Conservation (phyloP, 1,139 yeast genomes). For the Nematodospora anomalae region DNA sequence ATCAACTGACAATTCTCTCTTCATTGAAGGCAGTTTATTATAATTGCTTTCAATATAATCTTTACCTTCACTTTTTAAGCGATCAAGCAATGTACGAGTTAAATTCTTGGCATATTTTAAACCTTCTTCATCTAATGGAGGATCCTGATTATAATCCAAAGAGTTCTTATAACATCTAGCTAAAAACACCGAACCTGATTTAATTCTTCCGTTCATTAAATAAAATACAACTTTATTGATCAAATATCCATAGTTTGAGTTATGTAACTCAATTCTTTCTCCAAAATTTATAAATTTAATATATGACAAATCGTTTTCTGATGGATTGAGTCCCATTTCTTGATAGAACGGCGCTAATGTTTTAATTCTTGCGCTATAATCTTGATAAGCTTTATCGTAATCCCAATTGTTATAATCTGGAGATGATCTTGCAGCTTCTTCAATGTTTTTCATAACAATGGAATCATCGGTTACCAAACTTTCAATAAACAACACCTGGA, state of each 20-base stretch:
- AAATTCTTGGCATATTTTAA: conserved; percentile 49
- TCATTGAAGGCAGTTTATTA: conserved; percentile 3
- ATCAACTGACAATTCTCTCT: conserved; percentile 22
- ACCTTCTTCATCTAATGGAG: conserved; percentile 65
- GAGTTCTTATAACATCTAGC: conserved; percentile 75
- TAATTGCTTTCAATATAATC: conserved; percentile 22
- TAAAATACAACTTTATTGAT: conserved; percentile 87
- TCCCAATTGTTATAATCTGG: conserved; percentile 86
- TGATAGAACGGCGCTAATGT: conserved; percentile 52
- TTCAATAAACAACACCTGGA: conserved; percentile 85
- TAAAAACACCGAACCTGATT: conserved; percentile 83
- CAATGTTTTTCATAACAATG: conserved; percentile 71
- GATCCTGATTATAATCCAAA: conserved; percentile 58
- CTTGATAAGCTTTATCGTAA: conserved; percentile 58
- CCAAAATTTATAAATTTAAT: conserved; percentile 89
- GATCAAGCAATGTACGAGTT: conserved; percentile 36
- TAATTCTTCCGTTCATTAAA: conserved; percentile 82
- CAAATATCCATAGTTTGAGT: conserved; percentile 82
- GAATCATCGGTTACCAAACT: conserved; percentile 75
- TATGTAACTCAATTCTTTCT: conserved; percentile 77
- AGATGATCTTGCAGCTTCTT: conserved; percentile 78
- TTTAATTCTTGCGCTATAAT: conserved; percentile 55
- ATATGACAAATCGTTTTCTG: conserved; percentile 57
- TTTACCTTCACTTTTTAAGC: conserved; percentile 34
- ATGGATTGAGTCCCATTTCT: conserved; percentile 40